phyloP scores from a whole-genome alignment of 345 rosid species.

The Cardamine chenopodiifolia region DNA sequence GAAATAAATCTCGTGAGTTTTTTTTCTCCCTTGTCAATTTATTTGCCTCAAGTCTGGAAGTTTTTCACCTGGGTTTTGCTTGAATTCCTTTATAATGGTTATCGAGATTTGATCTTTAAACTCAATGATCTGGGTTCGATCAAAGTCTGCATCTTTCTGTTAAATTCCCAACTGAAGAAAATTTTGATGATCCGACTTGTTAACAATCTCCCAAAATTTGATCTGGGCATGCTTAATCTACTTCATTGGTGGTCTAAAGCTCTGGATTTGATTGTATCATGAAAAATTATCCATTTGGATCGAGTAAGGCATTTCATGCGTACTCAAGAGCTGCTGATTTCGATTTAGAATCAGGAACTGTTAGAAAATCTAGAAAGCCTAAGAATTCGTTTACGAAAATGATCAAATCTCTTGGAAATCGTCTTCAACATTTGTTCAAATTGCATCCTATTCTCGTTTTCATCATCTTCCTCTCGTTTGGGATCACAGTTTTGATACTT shows the following conservation, averaged over 20 bases:
- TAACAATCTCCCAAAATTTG: slow-evolving; percentile 22
- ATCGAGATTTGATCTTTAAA: slow-evolving; percentile 1
- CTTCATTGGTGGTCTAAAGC: slow-evolving; percentile 22
- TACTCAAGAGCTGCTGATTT: slow-evolving; percentile 71
- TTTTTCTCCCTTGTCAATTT: not conserved
- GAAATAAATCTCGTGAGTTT: slow-evolving; percentile 32
- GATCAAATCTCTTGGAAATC: slow-evolving; percentile 58
- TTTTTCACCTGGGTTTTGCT: slow-evolving; percentile 33
- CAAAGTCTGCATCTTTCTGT: slow-evolving; percentile 31
- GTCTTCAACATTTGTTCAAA: slow-evolving; percentile 62
- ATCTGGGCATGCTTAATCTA: slow-evolving; percentile 55
- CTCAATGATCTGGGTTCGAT: slow-evolving; percentile 31
- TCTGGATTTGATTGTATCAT: slow-evolving; percentile 52
- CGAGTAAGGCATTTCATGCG: slow-evolving; percentile 67
- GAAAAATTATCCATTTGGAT: slow-evolving; percentile 57
- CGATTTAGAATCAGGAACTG: slow-evolving; percentile 74
- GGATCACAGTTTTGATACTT: slow-evolving; percentile 58
- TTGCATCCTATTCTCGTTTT: slow-evolving; percentile 63
- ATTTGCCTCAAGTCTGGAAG: not conserved
- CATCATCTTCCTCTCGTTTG: slow-evolving; percentile 61
- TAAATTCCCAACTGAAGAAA: not conserved
- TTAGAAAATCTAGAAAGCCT: slow-evolving; percentile 61
- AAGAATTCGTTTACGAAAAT: slow-evolving; percentile 56
- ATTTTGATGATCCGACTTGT: slow-evolving; percentile 35
- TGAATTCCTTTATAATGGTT: slow-evolving; percentile 5